Conservation (phyloP, 2,329 filamentous ascomycete species). For the Aureobasidium subglaciale region DNA sequence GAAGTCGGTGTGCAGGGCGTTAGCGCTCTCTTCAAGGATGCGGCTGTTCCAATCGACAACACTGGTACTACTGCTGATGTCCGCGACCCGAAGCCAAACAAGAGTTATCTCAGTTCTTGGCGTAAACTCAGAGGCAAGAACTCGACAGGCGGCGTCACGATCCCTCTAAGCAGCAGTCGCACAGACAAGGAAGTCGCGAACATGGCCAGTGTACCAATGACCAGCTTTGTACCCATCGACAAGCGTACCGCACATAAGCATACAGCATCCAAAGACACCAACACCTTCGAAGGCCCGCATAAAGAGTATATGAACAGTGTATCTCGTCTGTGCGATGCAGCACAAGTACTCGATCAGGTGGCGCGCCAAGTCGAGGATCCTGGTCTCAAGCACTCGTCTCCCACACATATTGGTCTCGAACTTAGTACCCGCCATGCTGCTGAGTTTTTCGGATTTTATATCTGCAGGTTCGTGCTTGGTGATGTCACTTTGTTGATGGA, state of each 20-base stretch:
- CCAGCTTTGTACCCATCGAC: constrained; percentile 62
- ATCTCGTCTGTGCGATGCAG: constrained; percentile 85
- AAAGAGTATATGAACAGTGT: constrained; percentile 86
- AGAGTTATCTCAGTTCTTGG: constrained; percentile 79
- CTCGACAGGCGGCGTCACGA: constrained; percentile 40
- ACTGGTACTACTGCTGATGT: constrained; percentile 24
- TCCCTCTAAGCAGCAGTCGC: constrained; percentile 6
- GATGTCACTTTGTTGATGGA: constrained; percentile 82
- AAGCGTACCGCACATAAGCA: constrained; percentile 46
- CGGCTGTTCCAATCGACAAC: constrained; percentile 25
- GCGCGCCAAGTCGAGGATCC: constrained; percentile 94
- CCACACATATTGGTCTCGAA: constrained; percentile 91
- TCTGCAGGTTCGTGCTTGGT: constrained; percentile 87
- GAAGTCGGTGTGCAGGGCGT: constrained; percentile 81
- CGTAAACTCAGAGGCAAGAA: constrained; percentile 84
- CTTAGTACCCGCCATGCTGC: constrained; percentile 87
- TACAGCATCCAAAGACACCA: constrained; percentile 40
- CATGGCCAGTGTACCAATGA: constrained; percentile 51
- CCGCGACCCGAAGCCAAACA: constrained; percentile 48
- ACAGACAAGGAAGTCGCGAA: constrained; percentile 53
- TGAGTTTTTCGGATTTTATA: constrained; percentile 95
- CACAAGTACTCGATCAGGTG: constrained; percentile 89
- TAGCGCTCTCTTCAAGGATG: constrained; percentile 67
- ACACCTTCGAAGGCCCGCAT: constrained; percentile 72
- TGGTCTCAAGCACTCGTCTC: constrained; percentile 81